Base-by-base conservation (phyloP, 1,139 yeast genomes). In the Pichiaceae sp. region DNA sequence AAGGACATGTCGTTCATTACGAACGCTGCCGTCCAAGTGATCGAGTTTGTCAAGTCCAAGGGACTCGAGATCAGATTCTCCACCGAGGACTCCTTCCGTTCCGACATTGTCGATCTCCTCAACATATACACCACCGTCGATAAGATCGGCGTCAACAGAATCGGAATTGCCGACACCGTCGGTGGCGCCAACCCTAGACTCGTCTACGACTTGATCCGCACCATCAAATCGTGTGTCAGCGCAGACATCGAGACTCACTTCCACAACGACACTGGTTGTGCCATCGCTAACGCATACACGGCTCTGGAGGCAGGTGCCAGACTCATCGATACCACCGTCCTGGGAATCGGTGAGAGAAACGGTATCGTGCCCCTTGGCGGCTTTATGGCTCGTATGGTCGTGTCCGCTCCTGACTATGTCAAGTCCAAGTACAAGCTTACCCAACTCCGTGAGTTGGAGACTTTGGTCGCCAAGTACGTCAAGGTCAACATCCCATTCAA, bases 101-200 rank as follows among this genome's bases (percentile, higher is more conserved):
- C 73, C 16, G 78, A 72, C 52, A 67, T 72, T 52, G 78, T 71
- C 32, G 78, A 72, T 48, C 64, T 72, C 48, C 63, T 72, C 47
- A 72, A 72, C 49, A 72, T 72, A 38, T 72, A 72, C 57, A 67
- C 70, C 51, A 69, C 76, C 17, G 77, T 72, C 35, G 75, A 71
- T 56, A 72, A 72, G 50, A 69, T 72, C 38, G 78, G 78, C 33
- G 78, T 72, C 37, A 68, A 72, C 54, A 63, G 78, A 56, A 75
- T 72, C 35, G 78, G 78, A 48, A 72, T 72, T 53, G 78, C 78
- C 37, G 78, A 72, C 55, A 72, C 78, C 23, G 77, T 72, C 33
- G 78, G 78, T 36, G 72, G 78, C 54, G 78, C 78, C 36, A 71
- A 72, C 53, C 77, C 78, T 38, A 64, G 78, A 57, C 78, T 72